Conservation (phyloP, 257 asterid species). For the Paulownia fortunei region DNA sequence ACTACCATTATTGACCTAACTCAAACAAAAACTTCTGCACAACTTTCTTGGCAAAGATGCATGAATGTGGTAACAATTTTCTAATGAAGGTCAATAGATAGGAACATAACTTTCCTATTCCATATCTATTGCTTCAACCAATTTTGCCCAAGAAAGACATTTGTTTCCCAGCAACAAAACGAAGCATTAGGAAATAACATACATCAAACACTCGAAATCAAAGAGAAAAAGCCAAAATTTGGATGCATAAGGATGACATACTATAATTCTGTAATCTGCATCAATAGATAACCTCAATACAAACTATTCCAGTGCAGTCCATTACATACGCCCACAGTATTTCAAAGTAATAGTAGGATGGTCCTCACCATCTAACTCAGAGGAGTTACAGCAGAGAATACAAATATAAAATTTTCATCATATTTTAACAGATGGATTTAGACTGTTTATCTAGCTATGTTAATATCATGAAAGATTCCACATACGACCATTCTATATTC, state of each 20-base stretch:
- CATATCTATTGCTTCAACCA: not conserved
- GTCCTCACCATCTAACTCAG: not conserved
- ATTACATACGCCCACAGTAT: not conserved
- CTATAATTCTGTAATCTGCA: too few relatives aligned
- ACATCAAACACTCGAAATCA: not conserved
- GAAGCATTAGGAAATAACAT: not conserved
- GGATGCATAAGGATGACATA: not conserved
- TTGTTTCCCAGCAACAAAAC: too few relatives aligned
- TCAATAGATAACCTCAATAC: too few relatives aligned
- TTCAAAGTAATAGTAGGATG: not conserved
- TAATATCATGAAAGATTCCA: not conserved
- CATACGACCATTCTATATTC: not conserved
- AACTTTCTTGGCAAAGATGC: not conserved
- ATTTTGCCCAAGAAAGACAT: not conserved
- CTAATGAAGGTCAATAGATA: not conserved
- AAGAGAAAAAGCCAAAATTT: not conserved
- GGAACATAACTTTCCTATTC: not conserved
- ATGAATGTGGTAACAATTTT: not conserved
- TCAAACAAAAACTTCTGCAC: not conserved
- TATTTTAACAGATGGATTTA: not conserved
- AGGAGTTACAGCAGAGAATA: not conserved
- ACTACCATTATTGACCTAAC: not conserved
- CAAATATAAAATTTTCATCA: not conserved
- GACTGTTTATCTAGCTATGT: not conserved
- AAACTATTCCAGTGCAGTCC: not conserved